phyloP scores from a whole-genome alignment of 1,284 basidiomycete species.

The Cutaneotrichosporon dermatis region DNA sequence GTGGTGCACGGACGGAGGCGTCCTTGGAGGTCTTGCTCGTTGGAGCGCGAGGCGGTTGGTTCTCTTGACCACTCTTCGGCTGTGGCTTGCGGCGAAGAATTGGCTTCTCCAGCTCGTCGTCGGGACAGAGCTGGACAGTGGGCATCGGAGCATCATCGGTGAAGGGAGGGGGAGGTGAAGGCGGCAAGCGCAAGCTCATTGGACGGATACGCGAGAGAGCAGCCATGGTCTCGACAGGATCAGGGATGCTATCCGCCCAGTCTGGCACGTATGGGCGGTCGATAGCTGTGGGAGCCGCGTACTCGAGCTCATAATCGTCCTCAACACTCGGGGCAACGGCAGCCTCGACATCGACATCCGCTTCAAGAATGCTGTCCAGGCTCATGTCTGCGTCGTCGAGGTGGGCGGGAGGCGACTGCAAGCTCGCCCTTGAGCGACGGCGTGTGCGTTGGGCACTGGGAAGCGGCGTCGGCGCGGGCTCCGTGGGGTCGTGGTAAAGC shows the following conservation, averaged over 20 bases:
- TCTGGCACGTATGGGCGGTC: constrained; percentile 14
- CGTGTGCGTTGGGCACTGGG: constrained; percentile 37
- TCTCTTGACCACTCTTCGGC: not conserved
- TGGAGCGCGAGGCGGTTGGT: no score
- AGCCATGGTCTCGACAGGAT: constrained; percentile 14
- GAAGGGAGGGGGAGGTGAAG: not conserved
- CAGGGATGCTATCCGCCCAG: constrained; percentile 14
- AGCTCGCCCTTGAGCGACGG: constrained; percentile 16
- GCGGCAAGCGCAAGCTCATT: constrained; percentile 1
- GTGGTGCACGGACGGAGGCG: no score
- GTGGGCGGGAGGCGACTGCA: not conserved
- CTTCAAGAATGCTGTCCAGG: constrained; percentile 35
- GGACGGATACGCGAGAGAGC: constrained; percentile 9
- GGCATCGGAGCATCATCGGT: constrained; percentile 1
- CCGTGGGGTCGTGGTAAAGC: not conserved
- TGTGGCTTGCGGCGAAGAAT: constrained; percentile 3
- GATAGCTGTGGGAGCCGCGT: constrained; percentile 8
- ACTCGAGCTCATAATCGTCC: constrained; percentile 18
- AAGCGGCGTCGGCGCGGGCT: constrained; percentile 32
- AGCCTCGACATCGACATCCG: constrained; percentile 6
- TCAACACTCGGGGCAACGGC: not conserved
- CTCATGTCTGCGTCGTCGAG: constrained; percentile 22
- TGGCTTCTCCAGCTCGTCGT: constrained; percentile 14
- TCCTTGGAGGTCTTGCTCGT: no score
- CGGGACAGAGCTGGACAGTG: constrained; percentile 3